A percentile compares a stretch with the other conserved stretches of the same genome.
Evolutionary conservation across 2,329 filamentous ascomycete genomes (phyloP).

Genomic region (Sarocladium oryzae): DNA sequence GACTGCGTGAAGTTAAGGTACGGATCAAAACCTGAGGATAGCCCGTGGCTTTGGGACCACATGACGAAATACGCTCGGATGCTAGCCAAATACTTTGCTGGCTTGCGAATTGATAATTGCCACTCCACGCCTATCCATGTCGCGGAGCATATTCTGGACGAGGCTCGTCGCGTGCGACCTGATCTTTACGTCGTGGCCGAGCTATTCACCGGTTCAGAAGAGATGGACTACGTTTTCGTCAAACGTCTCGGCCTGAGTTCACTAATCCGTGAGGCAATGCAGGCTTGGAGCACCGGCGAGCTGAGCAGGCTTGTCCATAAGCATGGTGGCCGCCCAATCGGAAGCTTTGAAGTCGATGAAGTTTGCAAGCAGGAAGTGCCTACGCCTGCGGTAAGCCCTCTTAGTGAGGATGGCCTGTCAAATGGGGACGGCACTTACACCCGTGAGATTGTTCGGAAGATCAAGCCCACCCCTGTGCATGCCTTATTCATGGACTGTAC

Average conservation of each 20-base stretch:
- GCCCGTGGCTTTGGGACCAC: slow-evolving; percentile 88
- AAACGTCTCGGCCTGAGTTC: slow-evolving; percentile 87
- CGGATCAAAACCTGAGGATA: slow-evolving; percentile 72
- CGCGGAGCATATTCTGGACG: slow-evolving; percentile 88
- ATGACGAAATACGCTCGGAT: slow-evolving; percentile 90
- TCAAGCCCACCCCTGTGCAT: slow-evolving; percentile 83
- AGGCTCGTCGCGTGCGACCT: slow-evolving; percentile 81
- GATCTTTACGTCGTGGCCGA: slow-evolving; percentile 91
- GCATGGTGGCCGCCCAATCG: slow-evolving; percentile 89
- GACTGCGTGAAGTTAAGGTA: slow-evolving; percentile 98
- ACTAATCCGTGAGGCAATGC: slow-evolving; percentile 95
- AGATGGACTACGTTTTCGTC: slow-evolving; percentile 94
- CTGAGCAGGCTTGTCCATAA: slow-evolving; percentile 88
- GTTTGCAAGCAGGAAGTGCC: slow-evolving; percentile 55
- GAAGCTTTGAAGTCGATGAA: slow-evolving; percentile 93
- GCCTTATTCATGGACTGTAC: slow-evolving; percentile 99
- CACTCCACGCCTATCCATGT: slow-evolving; percentile 94
- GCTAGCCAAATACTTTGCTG: slow-evolving; percentile 91
- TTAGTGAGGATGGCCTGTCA: slow-evolving; percentile 16
- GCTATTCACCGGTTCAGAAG: slow-evolving; percentile 90
- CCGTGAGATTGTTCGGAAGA: slow-evolving; percentile 66
- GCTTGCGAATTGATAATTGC: slow-evolving; percentile 95
- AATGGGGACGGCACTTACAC: slow-evolving; percentile 29
- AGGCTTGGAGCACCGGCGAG: slow-evolving; percentile 92
- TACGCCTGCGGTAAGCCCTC: slow-evolving; percentile 25